These are phyloP conservation scores for Auriscalpium vulgare DNA, from an alignment of 768 basidiomycete species.

Conservation along the genomic window DNA sequence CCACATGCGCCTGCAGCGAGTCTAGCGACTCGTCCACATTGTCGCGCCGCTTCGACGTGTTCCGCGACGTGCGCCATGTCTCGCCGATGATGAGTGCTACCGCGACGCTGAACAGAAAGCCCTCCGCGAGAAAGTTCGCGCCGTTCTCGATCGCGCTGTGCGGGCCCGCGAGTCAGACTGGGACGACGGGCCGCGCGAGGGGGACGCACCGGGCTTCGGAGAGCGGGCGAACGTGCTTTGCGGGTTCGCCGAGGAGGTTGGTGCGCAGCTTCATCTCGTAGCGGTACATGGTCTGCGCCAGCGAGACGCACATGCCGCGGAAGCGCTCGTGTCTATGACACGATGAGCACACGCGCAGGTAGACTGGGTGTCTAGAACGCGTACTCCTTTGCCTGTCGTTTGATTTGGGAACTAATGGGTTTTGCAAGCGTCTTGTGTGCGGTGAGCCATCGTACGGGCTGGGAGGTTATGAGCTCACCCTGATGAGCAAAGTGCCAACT, in stretches of 20 bases:
- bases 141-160: constrained; percentile 78
- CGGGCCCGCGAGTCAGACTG: neutral
- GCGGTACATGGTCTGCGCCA: constrained; percentile 74
- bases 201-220: constrained; percentile 59
- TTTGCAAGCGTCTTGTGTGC: constrained; percentile 67
- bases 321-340: constrained; percentile 64
- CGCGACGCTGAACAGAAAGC: constrained; percentile 76
- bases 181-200: neutral
- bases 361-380: constrained; percentile 16
- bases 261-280: constrained; percentile 66
- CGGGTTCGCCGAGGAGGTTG: constrained; percentile 69
- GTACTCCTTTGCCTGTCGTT: constrained; percentile 66
- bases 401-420: constrained; percentile 64
- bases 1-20: constrained; percentile 38
- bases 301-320: constrained; percentile 57
- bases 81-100: constrained; percentile 69
- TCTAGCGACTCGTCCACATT: constrained; percentile 67
- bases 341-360: neutral
- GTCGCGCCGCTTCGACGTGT: constrained; percentile 61
- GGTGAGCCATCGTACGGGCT: neutral
- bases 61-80: constrained; percentile 66
- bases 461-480: constrained; percentile 37
- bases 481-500: constrained; percentile 64
- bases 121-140: constrained; percentile 77
- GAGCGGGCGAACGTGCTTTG: constrained; percentile 63